Evolutionary conservation across 192 early-diverging fungal species (phyloP).

Genomic region (Coemansia sp.): DNA sequence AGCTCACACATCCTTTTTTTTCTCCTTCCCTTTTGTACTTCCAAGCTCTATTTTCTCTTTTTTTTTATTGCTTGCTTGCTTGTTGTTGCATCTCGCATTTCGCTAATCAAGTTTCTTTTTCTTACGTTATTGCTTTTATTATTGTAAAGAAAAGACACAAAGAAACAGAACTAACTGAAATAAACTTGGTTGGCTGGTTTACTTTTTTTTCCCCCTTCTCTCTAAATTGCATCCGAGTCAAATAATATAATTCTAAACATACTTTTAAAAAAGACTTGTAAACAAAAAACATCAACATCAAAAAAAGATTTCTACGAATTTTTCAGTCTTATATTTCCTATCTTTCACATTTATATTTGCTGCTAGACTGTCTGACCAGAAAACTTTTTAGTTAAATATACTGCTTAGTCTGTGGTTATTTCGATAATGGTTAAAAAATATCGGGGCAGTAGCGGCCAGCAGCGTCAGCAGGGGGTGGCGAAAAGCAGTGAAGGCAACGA

Average conservation of each 20-base stretch:
- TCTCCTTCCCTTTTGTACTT: not conserved
- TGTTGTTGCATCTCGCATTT: constrained; percentile 7
- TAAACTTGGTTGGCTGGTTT: not conserved
- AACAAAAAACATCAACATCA: not conserved
- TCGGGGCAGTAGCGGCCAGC: constrained; percentile 11
- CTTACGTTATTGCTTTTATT: not conserved
- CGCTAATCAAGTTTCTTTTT: not conserved
- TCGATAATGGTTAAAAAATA: constrained; percentile 13
- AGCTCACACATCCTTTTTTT: not conserved
- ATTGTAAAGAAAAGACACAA: not conserved
- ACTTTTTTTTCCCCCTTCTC: not conserved
- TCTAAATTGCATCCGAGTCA: not conserved
- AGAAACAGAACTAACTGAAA: constrained; percentile 3
- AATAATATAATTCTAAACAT: not conserved
- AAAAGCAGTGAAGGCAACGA: not conserved
- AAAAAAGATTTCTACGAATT: not conserved
- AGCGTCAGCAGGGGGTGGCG: constrained; percentile 7
- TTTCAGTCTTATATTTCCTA: too few species aligned
- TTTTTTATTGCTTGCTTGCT: constrained; percentile 5
- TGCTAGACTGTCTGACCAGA: not conserved
- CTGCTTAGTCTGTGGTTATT: not conserved
- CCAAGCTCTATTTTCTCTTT: not conserved
- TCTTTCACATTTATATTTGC: too few species aligned
- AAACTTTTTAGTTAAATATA: not conserved
- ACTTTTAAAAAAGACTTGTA: not conserved